phyloP scores from a whole-genome alignment of 2,329 filamentous ascomycete species.

The Monosporascus cannonballus region DNA sequence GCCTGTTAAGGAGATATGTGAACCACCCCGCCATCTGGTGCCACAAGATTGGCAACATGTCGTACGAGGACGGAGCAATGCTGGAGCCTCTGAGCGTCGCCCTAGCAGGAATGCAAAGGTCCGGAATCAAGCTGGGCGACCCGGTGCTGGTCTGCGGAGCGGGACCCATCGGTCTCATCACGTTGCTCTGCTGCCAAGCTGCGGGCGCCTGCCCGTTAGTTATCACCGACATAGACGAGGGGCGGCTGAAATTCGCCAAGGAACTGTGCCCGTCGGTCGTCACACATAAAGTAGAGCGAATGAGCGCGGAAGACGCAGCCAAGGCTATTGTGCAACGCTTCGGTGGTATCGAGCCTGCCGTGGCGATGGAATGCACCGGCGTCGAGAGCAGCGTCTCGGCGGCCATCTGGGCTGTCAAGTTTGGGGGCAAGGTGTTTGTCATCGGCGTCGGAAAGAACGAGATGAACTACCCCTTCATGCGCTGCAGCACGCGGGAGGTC shows the following conservation, averaged over 20 bases:
- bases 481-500: constrained; percentile 82
- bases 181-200: constrained; percentile 74
- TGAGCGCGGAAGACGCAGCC: constrained; percentile 65
- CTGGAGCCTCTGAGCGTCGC: constrained; percentile 88
- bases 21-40: constrained; percentile 94
- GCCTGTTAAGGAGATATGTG: constrained; percentile 84
- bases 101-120: constrained; percentile 79
- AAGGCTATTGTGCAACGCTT: constrained; percentile 63
- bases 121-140: constrained; percentile 76
- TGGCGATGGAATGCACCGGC: constrained; percentile 89
- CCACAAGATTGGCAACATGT: constrained; percentile 91
- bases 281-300: constrained; percentile 70
- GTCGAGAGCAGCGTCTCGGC: constrained; percentile 83
- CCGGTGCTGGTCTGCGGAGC: constrained; percentile 86
- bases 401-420: constrained; percentile 86
- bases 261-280: constrained; percentile 71
- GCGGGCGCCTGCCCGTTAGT: constrained; percentile 87
- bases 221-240: constrained; percentile 91
- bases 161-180: constrained; percentile 88
- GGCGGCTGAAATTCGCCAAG: constrained; percentile 77
- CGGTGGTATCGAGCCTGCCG: constrained; percentile 71
- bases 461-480: constrained; percentile 94
- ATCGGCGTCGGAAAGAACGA: constrained; percentile 94
- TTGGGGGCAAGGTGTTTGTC: constrained; percentile 94
- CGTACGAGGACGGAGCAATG: constrained; percentile 83